phyloP scores from a whole-genome alignment of 176 grass and related monocot species.

The Cocos nucifera region DNA sequence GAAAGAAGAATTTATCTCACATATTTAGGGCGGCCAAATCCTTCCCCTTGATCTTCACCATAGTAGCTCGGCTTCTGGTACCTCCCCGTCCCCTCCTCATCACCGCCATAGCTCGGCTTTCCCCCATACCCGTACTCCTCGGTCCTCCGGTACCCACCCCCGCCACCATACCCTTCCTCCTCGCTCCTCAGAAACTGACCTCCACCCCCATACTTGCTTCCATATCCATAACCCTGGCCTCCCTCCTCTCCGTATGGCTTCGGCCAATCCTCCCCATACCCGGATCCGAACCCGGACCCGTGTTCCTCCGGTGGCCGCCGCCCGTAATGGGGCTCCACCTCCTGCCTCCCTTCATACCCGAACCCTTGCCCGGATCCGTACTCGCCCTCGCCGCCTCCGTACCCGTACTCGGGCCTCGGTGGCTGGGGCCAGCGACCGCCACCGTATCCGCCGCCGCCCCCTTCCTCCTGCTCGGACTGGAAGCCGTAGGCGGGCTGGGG shows the following conservation, averaged over 20 bases:
- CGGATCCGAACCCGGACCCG: constrained; percentile 14
- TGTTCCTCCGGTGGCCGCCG: not conserved
- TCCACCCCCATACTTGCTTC: constrained; percentile 15
- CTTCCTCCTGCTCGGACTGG: constrained; percentile 48
- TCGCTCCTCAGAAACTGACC: constrained; percentile 26
- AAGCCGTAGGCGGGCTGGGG: constrained; percentile 40
- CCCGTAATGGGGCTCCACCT: too few relatives aligned
- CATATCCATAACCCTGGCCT: constrained; percentile 15
- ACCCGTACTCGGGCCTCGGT: constrained; percentile 12
- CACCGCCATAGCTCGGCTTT: constrained; percentile 29
- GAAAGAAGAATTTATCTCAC: not conserved
- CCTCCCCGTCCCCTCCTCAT: not conserved
- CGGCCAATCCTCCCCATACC: not conserved
- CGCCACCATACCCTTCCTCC: constrained; percentile 36
- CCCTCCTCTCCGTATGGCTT: constrained; percentile 1
- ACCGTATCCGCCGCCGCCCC: constrained; percentile 1
- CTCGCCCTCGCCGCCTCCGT: constrained; percentile 1
- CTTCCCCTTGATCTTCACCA: not conserved
- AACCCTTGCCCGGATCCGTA: not conserved
- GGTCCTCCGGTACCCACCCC: constrained; percentile 17
- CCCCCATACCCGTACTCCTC: constrained; percentile 16
- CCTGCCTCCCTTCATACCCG: constrained; percentile 4
- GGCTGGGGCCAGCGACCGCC: constrained; percentile 4
- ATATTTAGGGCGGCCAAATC: not conserved
- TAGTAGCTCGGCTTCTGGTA: not conserved